A percentile compares a stretch with the other conserved stretches of the same genome.
phyloP scores from a whole-genome alignment of 1,284 basidiomycete genomes.

The Psilocybe mexicana region DNA sequence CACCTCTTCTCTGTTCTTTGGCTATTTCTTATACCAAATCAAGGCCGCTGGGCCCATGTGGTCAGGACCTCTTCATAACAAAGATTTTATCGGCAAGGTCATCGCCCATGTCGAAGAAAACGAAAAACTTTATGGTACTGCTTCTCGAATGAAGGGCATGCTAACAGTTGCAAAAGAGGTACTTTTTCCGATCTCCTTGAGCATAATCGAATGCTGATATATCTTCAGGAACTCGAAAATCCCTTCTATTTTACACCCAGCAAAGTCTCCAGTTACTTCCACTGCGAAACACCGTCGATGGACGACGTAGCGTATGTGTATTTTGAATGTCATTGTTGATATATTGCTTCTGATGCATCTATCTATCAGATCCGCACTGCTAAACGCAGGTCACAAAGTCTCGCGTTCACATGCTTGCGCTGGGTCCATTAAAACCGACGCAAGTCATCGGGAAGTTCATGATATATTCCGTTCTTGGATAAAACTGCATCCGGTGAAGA shows the following conservation, averaged over 20 bases:
- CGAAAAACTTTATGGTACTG: slow-evolving; percentile 73
- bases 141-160: slow-evolving; percentile 93
- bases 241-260: slow-evolving; percentile 94
- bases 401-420: slow-evolving; percentile 89
- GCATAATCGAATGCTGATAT: slow-evolving; percentile 4
- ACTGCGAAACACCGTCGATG: slow-evolving; percentile 77
- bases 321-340: neutral
- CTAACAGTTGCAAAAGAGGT: slow-evolving; percentile 87
- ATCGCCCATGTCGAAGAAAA: slow-evolving; percentile 74
- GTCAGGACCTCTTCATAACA: slow-evolving; percentile 86
- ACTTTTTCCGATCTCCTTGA: slow-evolving; percentile 21
- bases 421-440: slow-evolving; percentile 92
- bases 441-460: slow-evolving; percentile 71
- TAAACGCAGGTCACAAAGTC: slow-evolving; percentile 83
- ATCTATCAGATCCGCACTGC: slow-evolving; percentile 70
- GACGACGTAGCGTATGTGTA: slow-evolving; percentile 69
- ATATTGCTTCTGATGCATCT: neutral
- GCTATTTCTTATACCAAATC: neutral
- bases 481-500: slow-evolving; percentile 79
- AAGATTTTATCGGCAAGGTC: slow-evolving; percentile 72
- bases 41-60: slow-evolving; percentile 95
- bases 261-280: slow-evolving; percentile 81
- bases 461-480: slow-evolving; percentile 88
- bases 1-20: neutral
- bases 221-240: slow-evolving; percentile 68